Evolutionary conservation across 2,329 filamentous ascomycete genomes (phyloP).

Genomic region (Microdochium bolleyi): DNA sequence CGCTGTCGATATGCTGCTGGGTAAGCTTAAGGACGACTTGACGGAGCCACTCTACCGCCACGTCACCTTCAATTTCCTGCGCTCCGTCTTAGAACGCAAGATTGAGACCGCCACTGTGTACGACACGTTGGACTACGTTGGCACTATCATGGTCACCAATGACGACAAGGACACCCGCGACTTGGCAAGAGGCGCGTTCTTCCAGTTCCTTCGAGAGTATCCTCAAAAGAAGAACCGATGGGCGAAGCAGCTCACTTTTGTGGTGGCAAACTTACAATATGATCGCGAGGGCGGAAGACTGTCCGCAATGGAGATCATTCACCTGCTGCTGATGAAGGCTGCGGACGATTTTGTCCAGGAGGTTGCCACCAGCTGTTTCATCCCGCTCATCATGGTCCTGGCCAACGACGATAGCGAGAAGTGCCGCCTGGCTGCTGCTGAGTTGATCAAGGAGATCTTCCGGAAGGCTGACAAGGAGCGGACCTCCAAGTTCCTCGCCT

Average conservation of each 20-base stretch:
- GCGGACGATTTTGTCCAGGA: constrained; percentile 77
- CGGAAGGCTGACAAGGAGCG: constrained; percentile 67
- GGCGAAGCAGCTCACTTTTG: constrained; percentile 80
- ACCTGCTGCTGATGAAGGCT: constrained; percentile 79
- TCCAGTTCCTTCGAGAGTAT: constrained; percentile 91
- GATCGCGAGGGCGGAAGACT: constrained; percentile 80
- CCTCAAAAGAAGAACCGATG: constrained; percentile 86
- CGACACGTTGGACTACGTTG: constrained; percentile 82
- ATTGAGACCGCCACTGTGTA: constrained; percentile 84
- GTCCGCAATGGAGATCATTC: constrained; percentile 87
- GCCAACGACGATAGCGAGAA: constrained; percentile 83
- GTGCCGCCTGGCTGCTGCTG: constrained; percentile 74
- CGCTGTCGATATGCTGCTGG: constrained; percentile 74
- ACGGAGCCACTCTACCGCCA: constrained; percentile 90
- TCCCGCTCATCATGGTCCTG: constrained; percentile 77
- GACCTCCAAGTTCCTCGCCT: constrained; percentile 58
- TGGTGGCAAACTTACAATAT: constrained; percentile 87
- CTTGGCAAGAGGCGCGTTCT: constrained; percentile 79
- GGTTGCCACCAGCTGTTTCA: constrained; percentile 72
- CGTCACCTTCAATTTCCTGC: constrained; percentile 88
- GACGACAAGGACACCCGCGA: constrained; percentile 84
- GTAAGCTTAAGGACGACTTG: constrained; percentile 76
- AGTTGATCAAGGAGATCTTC: constrained; percentile 75
- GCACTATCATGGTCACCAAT: constrained; percentile 91
- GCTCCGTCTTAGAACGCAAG: constrained; percentile 77